Base-by-base conservation (phyloP, 352 stramenopile species). In the Phytophthora constricta region DNA sequence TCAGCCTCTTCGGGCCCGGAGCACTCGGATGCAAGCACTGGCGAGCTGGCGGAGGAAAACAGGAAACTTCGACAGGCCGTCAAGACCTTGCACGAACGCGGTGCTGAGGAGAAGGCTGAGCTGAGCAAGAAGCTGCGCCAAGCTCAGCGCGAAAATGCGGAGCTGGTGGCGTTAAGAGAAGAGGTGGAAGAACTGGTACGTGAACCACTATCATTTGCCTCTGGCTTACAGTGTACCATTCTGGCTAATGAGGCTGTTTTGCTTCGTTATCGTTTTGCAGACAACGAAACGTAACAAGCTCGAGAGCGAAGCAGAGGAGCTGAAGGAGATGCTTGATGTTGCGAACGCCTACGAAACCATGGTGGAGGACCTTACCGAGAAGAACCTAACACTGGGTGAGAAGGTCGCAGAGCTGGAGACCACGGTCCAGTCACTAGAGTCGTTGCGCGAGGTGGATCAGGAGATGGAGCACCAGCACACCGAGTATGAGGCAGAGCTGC, bases 381-480 rank as follows among this genome's bases (percentile, higher is more conserved):
- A 95, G 58, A 97, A 97, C 34, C 37, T 97, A 50, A 90, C 77
- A 7, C 69, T 97, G 1, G 88, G 87, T 5, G 89, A 97, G 14
- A 90, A 91, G 57, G 69, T 95, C 2, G 87, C 87, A 0, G 89
- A 96, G 31, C 50, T 96, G 14, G 83, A 92, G 54, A 78, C 79
- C 13, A 88, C 80, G 0, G 84, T 95, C 14, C 69, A 78, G 22
- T 92, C 86, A 20, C 71, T 95, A 19, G 89, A 97, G 50, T 85
- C 84, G 2, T 66, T 97, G 25, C 89, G 90, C 26, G 87, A 96
- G 39, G 79, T 97, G 68, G 87, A 83, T 20, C 87, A 97, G 52
- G 89, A 97, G 67, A 91, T 97, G 74, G 89, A 97, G 66, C 87
- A 97, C 60, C 89, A 97, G 55, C 87, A 96, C 52, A 83, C 70